Base-by-base conservation (phyloP, 805 yeast species). In the Wickerhamiella siamensis region DNA sequence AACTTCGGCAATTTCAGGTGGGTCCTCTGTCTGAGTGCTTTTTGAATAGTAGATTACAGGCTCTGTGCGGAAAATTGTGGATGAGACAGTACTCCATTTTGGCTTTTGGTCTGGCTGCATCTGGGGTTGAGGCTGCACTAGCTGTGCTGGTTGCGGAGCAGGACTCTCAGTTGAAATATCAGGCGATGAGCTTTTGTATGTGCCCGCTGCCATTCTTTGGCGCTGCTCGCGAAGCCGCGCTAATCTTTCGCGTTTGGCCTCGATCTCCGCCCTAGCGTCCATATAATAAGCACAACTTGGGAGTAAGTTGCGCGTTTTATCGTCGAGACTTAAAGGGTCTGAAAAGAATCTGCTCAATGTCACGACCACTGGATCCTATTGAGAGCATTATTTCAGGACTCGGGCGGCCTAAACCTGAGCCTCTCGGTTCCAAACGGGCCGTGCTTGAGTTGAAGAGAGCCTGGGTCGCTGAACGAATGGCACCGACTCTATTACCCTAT, bases 401-500 rank as follows among this genome's bases (percentile, higher is more conserved):
- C 5, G 37, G 38, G 27, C 41, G 31, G 36, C 36, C 27, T 15
- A 32, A 16, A 21, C 31, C 2, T 9, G 39, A 6, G 16, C 22
- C 31, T 29, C 33, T 2, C 10, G 15, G 10, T 6, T 8, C 24
- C 14, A 15, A 34, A 14, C 26, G 37, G 14, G 51, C 52, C 9
- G 41, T 45, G 27, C 41, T 39, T 36, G 46, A 32, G 26, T 62
- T 87, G 35, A 66, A 72, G 18, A 69, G 66, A 22, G 74, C 76
- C 2, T 88, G 95, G 96, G 62, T 80, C 24, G 72, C 79, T 40
- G 98, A 91, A 57, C 69, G 95, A 42, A 75, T 75, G 69, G 67
- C 91, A 1, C 97, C 96, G 0, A 95, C 83, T 44, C 61, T 91
- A n/a, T 62, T 88, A 36, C 82, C 79, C 1, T 88, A 80, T 55